Conservation (phyloP, 768 basidiomycete genomes). For the Mycena epipterygia region DNA sequence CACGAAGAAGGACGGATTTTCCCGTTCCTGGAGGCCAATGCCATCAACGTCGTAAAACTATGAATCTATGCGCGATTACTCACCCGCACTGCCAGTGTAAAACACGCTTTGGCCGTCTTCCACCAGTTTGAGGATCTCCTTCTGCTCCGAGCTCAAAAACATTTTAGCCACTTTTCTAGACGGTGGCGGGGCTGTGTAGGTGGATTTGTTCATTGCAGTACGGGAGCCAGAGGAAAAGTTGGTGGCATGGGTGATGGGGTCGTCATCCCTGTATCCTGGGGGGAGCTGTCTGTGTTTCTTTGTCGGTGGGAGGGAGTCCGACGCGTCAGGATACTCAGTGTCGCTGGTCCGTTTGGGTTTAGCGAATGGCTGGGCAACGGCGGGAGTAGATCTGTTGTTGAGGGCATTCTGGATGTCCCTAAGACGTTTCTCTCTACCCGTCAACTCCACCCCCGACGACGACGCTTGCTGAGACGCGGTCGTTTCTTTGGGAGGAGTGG, state of each 20-base stretch:
- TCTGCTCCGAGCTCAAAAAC: slow-evolving; percentile 89
- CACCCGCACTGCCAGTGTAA: slow-evolving; percentile 98
- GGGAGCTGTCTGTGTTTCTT: slow-evolving; percentile 74
- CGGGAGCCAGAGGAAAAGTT: slow-evolving; percentile 35
- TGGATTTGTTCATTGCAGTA: slow-evolving; percentile 16
- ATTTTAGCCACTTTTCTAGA: slow-evolving; percentile 57
- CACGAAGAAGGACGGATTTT: slow-evolving; percentile 93
- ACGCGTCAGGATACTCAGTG: slow-evolving; percentile 34
- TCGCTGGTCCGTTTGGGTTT: slow-evolving; percentile 52
- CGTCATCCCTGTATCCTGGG: slow-evolving; percentile 57
- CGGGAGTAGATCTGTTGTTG: slow-evolving; percentile 39
- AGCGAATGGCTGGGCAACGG: slow-evolving; percentile 44
- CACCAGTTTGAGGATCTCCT: slow-evolving; percentile 84
- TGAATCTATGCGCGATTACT: slow-evolving; percentile 46
- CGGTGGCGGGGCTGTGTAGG: slow-evolving; percentile 33
- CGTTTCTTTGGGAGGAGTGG: slow-evolving; percentile 47
- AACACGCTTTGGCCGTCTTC: slow-evolving; percentile 83
- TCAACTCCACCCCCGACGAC: slow-evolving; percentile 40
- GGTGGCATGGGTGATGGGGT: slow-evolving; percentile 50
- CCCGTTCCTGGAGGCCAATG: slow-evolving; percentile 80
- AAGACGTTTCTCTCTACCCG: slow-evolving; percentile 58
- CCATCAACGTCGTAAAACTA: background rate
- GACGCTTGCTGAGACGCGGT: slow-evolving; percentile 19
- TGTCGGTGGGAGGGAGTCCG: slow-evolving; percentile 44
- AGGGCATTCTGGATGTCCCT: slow-evolving; percentile 73